phyloP scores from a whole-genome alignment of 1,284 basidiomycete genomes.

The Marasmius oreades region DNA sequence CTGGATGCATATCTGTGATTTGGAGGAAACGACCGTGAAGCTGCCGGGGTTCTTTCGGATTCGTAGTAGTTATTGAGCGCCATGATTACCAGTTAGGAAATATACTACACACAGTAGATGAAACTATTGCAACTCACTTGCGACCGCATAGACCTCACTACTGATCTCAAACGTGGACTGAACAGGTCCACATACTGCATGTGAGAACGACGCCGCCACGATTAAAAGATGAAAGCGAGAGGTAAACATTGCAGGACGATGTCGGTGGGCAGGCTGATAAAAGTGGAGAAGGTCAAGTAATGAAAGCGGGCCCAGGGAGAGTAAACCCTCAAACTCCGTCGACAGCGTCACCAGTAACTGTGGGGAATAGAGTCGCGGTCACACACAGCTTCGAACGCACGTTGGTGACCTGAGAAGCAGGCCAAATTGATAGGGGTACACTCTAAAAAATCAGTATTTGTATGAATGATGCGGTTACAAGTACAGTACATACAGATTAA shows the following conservation, averaged over 20 bases:
- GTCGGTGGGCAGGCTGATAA: not conserved
- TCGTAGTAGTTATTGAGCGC: not conserved
- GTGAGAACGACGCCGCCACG: not conserved
- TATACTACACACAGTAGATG: conserved; percentile 4
- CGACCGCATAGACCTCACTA: not conserved
- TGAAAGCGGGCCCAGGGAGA: not conserved
- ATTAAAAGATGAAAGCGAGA: not conserved
- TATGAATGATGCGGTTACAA: not conserved
- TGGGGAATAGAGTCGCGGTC: too few species aligned
- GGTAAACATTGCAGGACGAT: not conserved
- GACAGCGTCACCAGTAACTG: too few species aligned
- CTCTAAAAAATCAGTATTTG: not conserved
- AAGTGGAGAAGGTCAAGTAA: not conserved
- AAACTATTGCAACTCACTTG: not conserved
- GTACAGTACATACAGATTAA: not conserved
- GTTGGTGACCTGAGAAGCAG: too few species aligned
- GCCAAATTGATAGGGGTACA: not conserved
- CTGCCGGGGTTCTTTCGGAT: conserved; percentile 39
- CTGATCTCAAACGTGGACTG: not conserved
- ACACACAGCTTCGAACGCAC: too few species aligned
- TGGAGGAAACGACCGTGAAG: conserved; percentile 73
- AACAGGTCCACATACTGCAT: conserved; percentile 1
- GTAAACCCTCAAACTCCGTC: not conserved
- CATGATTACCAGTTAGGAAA: conserved; percentile 4
- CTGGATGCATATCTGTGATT: conserved; percentile 82